These are phyloP conservation scores for Eucalyptus dawsonii DNA, from an alignment of 345 rosid genomes.

Conservation along the genomic window DNA sequence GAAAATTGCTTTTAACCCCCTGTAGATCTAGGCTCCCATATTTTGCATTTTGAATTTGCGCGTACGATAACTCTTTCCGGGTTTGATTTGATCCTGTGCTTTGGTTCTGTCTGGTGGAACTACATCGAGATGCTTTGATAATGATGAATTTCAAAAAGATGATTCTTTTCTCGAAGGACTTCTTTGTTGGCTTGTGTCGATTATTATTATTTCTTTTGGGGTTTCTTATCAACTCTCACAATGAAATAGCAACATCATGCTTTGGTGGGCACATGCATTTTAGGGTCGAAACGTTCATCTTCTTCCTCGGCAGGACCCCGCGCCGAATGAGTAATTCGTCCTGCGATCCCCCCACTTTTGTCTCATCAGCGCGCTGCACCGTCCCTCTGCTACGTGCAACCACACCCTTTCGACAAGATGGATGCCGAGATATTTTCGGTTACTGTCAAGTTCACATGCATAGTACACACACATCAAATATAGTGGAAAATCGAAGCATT, in stretches of 20 bases:
- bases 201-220: neutral
- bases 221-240: neutral
- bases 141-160: neutral
- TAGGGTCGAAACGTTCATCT: neutral
- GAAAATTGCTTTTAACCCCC: neutral
- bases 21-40: neutral
- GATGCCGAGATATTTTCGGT: neutral
- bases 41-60: neutral
- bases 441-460: neutral
- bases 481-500: neutral
- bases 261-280: neutral
- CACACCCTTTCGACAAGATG: neutral
- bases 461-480: neutral
- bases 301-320: neutral
- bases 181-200: neutral
- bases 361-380: neutral
- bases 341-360: neutral
- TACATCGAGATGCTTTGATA: neutral
- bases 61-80: neutral
- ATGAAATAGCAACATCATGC: neutral
- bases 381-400: neutral
- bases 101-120: neutral
- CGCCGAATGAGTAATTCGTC: neutral
- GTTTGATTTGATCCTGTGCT: neutral
- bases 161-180: neutral